A percentile compares a stretch with the other conserved stretches of the same genome.
These are phyloP conservation scores for Blumeria graminis DNA, from an alignment of 2,329 filamentous ascomycete species.

Conservation along the genomic window DNA sequence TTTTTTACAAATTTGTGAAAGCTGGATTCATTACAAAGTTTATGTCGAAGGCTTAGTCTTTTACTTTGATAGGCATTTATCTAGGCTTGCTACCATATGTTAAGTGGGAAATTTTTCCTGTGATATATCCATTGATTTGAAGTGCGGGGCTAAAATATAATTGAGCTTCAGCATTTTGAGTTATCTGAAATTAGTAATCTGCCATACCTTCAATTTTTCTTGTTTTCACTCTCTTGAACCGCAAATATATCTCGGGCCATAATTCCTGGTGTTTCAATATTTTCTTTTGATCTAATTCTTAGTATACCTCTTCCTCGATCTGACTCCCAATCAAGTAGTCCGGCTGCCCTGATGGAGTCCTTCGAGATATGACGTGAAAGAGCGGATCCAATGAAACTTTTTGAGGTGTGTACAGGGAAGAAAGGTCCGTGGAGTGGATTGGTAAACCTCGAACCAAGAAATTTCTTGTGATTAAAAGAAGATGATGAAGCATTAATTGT, in stretches of 20 bases:
- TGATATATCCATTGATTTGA: no score
- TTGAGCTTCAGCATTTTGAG: no score
- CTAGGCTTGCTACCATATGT: no score
- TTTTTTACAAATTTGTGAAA: no score
- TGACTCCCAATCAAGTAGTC: slow-evolving; percentile 14
- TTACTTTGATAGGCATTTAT: no score
- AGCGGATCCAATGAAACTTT: slow-evolving; percentile 8
- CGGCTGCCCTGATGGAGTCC: slow-evolving; percentile 6
- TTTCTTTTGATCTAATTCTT: background rate
- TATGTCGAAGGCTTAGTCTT: no score
- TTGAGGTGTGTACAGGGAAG: slow-evolving; percentile 5
- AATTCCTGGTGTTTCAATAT: background rate
- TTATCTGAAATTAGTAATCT: no score
- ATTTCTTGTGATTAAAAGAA: slow-evolving; percentile 6
- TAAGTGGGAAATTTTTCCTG: no score
- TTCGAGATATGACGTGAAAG: slow-evolving; percentile 6
- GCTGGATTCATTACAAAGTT: no score
- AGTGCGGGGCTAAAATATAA: no score
- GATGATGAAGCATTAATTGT: slow-evolving; percentile 8
- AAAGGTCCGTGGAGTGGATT: slow-evolving; percentile 13
- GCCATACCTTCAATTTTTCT: no score
- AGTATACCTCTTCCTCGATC: slow-evolving; percentile 2
- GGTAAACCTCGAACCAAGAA: slow-evolving; percentile 5
- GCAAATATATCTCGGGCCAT: background rate
- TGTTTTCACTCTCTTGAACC: no score